Base-by-base conservation (phyloP, 2,329 filamentous ascomycete species). In the Didymella keratinophila region DNA sequence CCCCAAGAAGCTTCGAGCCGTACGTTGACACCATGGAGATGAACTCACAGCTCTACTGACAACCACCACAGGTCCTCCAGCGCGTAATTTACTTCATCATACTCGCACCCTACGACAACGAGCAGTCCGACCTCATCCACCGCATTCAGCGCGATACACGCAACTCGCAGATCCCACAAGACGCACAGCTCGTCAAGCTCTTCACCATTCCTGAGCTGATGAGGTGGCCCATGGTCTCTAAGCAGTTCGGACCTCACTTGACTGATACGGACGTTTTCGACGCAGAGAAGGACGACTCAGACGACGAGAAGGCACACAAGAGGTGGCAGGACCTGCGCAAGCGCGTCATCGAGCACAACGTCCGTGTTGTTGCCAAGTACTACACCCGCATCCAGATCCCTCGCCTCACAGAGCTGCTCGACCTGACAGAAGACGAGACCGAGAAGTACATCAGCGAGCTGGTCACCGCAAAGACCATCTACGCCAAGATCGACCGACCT, bases 401-500 rank as follows among this genome's bases (percentile, higher is more conserved):
- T 65, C 91, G 95, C 32, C 83, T 99, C 61, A 97, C 93, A 8
- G 86, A 95, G 78, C 86, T 99, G 28, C 87, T 99, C 56, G 95
- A 99, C 75, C 83, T 99, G 66, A 90, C 89, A 1, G 93, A 96
- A 76, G 92, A 96, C 60, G 95, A 99, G 83, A 98, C 95, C 10
- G 95, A 99, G 81, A 97, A 96, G 84, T 98, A 98, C 82, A 97
- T 99, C 72, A 96, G 92, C 77, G 92, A 99, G 71, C 83, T 99
- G 61, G 95, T 99, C 48, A 97, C 93, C 41, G 93, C 91, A 66
- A 98, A 98, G 87, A 99, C 95, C 8, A 94, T 99, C 63, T 97
- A 95, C 73, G 95, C 95, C 63, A 96, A 96, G 80, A 99, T 99
- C 71, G 95, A 99, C 78, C 87, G 95, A 46, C 95, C 95, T 0